phyloP scores from a whole-genome alignment of 371 early-diverging fungal species.

The Saksenaea vasiformis region DNA sequence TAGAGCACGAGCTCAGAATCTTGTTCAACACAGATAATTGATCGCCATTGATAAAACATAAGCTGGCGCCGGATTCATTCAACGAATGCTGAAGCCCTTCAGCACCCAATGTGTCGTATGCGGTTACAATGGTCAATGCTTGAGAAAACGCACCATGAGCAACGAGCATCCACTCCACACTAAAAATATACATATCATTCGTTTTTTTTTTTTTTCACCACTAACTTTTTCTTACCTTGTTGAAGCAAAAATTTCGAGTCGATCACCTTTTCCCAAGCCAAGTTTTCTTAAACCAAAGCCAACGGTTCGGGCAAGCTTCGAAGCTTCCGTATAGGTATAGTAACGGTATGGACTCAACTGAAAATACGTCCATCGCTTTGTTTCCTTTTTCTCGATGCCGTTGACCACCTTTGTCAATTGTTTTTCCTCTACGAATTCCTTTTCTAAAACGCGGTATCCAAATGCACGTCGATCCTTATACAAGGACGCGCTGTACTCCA shows the following conservation, averaged over 20 bases:
- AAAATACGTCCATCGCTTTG: slow-evolving; percentile 82
- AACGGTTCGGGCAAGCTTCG: slow-evolving; percentile 40
- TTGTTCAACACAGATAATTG: slow-evolving; percentile 57
- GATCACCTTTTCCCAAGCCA: slow-evolving; percentile 64
- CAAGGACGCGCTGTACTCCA: slow-evolving; percentile 51
- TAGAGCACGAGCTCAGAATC: slow-evolving; percentile 54
- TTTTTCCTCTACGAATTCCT: slow-evolving; percentile 75
- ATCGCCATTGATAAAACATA: slow-evolving; percentile 71
- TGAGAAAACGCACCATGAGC: slow-evolving; percentile 58
- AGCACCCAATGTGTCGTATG: slow-evolving; percentile 83
- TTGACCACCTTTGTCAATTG: slow-evolving; percentile 66
- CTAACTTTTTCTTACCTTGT: slow-evolving; percentile 60
- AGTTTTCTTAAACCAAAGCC: slow-evolving; percentile 71
- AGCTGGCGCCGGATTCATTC: slow-evolving; percentile 65
- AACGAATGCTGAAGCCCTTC: slow-evolving; percentile 66
- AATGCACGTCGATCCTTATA: slow-evolving; percentile 58
- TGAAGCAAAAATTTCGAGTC: slow-evolving; percentile 71
- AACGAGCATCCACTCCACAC: slow-evolving; percentile 48
- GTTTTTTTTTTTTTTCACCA: neutral
- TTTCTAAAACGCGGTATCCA: slow-evolving; percentile 68
- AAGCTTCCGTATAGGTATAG: slow-evolving; percentile 66
- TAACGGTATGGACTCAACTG: slow-evolving; percentile 72
- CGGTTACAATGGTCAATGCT: slow-evolving; percentile 71
- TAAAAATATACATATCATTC: neutral
- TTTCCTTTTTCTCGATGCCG: slow-evolving; percentile 65